Evolutionary conservation across 2,329 filamentous ascomycete genomes (phyloP).

Genomic region (Fusarium neocosmosporiellum): DNA sequence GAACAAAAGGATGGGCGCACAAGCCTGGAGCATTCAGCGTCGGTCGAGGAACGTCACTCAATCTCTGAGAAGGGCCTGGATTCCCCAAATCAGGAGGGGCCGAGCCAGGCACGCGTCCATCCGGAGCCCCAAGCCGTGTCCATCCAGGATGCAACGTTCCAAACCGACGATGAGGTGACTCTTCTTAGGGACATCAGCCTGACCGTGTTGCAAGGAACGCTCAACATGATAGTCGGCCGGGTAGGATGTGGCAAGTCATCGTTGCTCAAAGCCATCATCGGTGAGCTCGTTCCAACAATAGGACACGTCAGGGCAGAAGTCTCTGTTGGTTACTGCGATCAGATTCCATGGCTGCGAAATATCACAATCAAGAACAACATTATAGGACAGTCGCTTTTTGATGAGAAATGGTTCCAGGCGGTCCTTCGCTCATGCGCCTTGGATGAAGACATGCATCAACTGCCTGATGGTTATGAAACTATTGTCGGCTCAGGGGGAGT

Average conservation of each 20-base stretch:
- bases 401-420: slow-evolving; percentile 44
- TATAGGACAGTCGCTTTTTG: slow-evolving; percentile 43
- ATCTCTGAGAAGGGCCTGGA: not conserved
- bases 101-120: too few relatives aligned
- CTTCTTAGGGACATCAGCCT: slow-evolving; percentile 44
- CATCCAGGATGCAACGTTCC: slow-evolving; percentile 27
- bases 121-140: not conserved
- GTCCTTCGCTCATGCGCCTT: slow-evolving; percentile 50
- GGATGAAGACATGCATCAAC: slow-evolving; percentile 49
- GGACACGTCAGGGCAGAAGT: slow-evolving; percentile 43
- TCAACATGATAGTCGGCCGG: slow-evolving; percentile 54
- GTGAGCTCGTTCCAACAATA: slow-evolving; percentile 45
- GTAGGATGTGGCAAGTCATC: slow-evolving; percentile 59
- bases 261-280: slow-evolving; percentile 52
- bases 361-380: slow-evolving; percentile 54
- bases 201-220: slow-evolving; percentile 17
- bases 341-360: slow-evolving; percentile 58
- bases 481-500: slow-evolving; percentile 56
- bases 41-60: not conserved
- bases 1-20: slow-evolving; percentile 33
- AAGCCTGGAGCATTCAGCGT: not conserved
- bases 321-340: slow-evolving; percentile 55
- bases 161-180: slow-evolving; percentile 14
- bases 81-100: too few relatives aligned
- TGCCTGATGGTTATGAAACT: slow-evolving; percentile 48